Percentiles rank a stretch among this genome's conserved stretches.
These are phyloP conservation scores for Eucalyptus regnans DNA, from an alignment of 345 rosid genomes.

Conservation along the genomic window DNA sequence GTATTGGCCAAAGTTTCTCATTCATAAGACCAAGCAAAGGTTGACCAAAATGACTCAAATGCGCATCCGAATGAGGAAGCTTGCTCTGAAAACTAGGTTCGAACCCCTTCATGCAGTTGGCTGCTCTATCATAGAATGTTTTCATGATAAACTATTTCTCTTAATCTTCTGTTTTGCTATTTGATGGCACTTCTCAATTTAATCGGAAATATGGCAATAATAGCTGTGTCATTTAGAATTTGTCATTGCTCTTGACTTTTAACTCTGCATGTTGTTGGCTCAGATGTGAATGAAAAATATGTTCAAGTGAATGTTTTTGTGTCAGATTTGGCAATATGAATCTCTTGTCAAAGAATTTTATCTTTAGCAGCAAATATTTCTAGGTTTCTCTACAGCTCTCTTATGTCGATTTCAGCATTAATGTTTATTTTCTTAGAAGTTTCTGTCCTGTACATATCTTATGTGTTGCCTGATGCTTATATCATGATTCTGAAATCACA, in stretches of 20 bases:
- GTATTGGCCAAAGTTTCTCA: slow-evolving; percentile 86
- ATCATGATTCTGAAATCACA: neutral
- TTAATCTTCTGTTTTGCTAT: neutral
- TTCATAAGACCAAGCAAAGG: slow-evolving; percentile 82
- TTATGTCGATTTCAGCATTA: neutral
- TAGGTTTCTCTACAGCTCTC: neutral
- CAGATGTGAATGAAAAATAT: neutral
- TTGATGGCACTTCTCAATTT: neutral
- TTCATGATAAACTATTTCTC: neutral
- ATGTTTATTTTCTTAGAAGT: neutral
- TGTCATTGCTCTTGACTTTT: neutral
- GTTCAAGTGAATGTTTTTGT: neutral
- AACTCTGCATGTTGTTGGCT: neutral
- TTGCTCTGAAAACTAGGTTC: slow-evolving; percentile 79
- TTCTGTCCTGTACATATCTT: neutral
- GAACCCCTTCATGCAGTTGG: neutral
- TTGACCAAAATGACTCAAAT: slow-evolving; percentile 96
- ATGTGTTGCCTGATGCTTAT: neutral
- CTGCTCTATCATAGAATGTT: neutral
- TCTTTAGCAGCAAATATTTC: neutral
- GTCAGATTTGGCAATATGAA: neutral
- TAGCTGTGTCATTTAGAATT: neutral
- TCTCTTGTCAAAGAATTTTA: neutral
- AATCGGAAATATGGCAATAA: neutral
- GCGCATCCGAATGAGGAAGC: slow-evolving; percentile 94